Evolutionary conservation across 2,329 filamentous ascomycete species (phyloP).

Genomic region (Ascochyta pisi): DNA sequence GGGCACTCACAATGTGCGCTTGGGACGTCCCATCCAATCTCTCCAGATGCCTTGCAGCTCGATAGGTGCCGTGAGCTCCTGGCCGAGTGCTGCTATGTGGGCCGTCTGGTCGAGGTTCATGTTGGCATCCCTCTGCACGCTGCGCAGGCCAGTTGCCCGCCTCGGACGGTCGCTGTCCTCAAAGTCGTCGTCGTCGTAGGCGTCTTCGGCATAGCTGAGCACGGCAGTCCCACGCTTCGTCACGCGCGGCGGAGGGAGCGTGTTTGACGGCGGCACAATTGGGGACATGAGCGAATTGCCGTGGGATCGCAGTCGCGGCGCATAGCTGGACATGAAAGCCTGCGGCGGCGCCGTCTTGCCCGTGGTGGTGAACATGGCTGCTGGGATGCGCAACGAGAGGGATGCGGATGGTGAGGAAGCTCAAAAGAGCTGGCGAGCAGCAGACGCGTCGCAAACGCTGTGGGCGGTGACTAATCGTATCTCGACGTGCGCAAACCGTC

Average conservation of each 20-base stretch:
- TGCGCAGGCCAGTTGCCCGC: conserved; percentile 80
- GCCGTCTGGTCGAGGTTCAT: conserved; percentile 66
- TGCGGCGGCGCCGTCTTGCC: conserved; percentile 68
- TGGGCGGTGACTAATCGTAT: not conserved
- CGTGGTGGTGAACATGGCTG: conserved; percentile 50
- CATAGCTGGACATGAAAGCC: conserved; percentile 89
- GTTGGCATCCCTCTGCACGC: conserved; percentile 70
- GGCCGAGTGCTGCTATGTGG: conserved; percentile 77
- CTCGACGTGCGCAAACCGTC: conserved; percentile 10
- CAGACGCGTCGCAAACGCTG: conserved; percentile 40
- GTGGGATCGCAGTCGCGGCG: conserved; percentile 86
- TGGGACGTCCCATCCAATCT: conserved; percentile 88
- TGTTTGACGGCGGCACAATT: conserved; percentile 73
- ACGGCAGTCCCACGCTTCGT: conserved; percentile 96
- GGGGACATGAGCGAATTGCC: conserved; percentile 91
- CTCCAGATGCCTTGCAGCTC: conserved; percentile 90
- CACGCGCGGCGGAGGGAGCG: conserved; percentile 76
- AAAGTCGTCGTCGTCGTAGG: conserved; percentile 84
- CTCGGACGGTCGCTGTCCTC: conserved; percentile 75
- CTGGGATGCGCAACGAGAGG: conserved; percentile 28
- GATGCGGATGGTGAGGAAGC: conserved; percentile 35
- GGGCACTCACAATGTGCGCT: conserved; percentile 55
- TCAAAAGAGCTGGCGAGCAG: conserved; percentile 38
- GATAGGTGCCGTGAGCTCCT: conserved; percentile 79
- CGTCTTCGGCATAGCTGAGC: conserved; percentile 98